These are phyloP conservation scores for Tubosaeta brunneosetosa DNA, from an alignment of 768 basidiomycete genomes.

Conservation along the genomic window DNA sequence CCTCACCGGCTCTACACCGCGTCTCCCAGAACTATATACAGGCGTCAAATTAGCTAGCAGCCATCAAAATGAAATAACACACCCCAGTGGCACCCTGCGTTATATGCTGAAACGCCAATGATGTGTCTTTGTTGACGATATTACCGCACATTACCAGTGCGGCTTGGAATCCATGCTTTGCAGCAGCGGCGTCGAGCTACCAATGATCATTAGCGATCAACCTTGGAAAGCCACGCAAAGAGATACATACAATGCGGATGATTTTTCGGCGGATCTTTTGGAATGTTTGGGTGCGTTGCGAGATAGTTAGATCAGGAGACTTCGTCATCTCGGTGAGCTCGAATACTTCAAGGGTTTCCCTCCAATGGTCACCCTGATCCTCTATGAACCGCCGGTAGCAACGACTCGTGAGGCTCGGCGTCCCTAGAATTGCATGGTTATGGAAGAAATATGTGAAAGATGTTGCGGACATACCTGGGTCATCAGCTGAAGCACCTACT, in stretches of 20 bases:
- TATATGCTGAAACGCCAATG: neutral
- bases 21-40: neutral
- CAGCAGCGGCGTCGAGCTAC: neutral
- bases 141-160: neutral
- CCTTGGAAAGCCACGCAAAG: too few relatives aligned
- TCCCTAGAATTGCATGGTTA: neutral
- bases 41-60: too few relatives aligned
- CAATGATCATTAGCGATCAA: neutral
- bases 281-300: neutral
- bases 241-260: neutral
- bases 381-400: neutral
- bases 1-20: neutral
- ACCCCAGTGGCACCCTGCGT: neutral
- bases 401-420: neutral
- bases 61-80: neutral
- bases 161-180: neutral
- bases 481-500: neutral
- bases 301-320: neutral
- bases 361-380: neutral
- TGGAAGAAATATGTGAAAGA: neutral
- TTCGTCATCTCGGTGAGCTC: neutral
- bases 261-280: neutral
- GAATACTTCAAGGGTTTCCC: neutral
- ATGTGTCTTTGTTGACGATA: neutral
- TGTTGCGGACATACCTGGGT: neutral